Evolutionary conservation across 441 rosid species (phyloP).

Genomic region (Eutrema salsugineum): DNA sequence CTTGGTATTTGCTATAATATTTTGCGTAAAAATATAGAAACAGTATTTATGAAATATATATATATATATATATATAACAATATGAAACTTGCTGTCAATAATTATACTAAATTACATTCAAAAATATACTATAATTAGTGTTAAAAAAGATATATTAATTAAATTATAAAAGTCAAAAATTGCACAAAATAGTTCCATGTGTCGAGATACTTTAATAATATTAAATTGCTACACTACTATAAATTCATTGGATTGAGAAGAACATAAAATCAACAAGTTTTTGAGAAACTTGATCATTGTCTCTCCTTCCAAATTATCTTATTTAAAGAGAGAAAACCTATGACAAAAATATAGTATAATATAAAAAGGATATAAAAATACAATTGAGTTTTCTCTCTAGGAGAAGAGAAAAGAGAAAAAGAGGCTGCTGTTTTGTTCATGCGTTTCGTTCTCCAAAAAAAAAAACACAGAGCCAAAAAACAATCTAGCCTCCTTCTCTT

Average conservation of each 20-base stretch:
- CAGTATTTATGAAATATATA: no score
- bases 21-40: no score
- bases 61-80: no score
- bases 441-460: constrained; percentile 41
- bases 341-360: not conserved
- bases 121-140: no score
- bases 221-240: not conserved
- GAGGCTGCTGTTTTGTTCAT: constrained; percentile 45
- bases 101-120: no score
- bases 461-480: constrained; percentile 14
- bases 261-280: not conserved
- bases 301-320: not conserved
- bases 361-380: not conserved
- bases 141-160: no score
- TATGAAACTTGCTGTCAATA: no score
- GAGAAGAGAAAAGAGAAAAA: constrained; percentile 12
- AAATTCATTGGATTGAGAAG: not conserved
- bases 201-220: not conserved
- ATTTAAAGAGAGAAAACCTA: not conserved
- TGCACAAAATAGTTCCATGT: no score
- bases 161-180: no score
- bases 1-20: no score
- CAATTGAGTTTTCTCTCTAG: not conserved
- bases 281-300: not conserved
- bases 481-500: constrained; percentile 39